phyloP scores from a whole-genome alignment of 1,139 yeast species.

The Geotrichum phurueaensis region DNA sequence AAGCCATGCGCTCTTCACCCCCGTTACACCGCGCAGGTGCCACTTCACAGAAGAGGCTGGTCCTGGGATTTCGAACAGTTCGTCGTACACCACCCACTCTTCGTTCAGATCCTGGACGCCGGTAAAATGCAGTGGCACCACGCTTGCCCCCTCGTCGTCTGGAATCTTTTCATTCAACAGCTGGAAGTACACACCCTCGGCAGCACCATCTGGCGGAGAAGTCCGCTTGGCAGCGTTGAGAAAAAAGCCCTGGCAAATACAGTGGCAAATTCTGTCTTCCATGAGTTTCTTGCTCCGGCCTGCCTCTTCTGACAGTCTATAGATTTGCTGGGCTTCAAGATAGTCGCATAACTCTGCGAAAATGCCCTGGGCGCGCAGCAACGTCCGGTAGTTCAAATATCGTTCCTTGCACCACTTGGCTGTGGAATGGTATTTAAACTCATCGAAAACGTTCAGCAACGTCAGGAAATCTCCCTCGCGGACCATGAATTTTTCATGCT shows the following conservation, averaged over 20 bases:
- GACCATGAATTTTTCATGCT: constrained; percentile 57
- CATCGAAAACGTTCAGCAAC: constrained; percentile 69
- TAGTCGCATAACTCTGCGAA: constrained; percentile 15
- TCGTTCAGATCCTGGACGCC: constrained; percentile 7
- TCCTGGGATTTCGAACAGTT: constrained; percentile 6
- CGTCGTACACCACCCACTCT: constrained; percentile 15
- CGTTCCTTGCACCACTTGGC: constrained; percentile 76
- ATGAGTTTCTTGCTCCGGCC: constrained; percentile 4
- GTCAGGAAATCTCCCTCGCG: constrained; percentile 90
- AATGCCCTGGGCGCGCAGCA: constrained; percentile 47
- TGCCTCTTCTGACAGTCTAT: background rate
- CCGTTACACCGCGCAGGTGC: constrained; percentile 14
- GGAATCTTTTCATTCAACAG: constrained; percentile 5
- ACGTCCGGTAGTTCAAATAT: constrained; percentile 65
- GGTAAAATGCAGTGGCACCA: constrained; percentile 3
- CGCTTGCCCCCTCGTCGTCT: background rate
- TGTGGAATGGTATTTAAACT: constrained; percentile 42
- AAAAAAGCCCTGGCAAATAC: constrained; percentile 20
- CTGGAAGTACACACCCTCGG: constrained; percentile 7
- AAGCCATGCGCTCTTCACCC: constrained; percentile 16
- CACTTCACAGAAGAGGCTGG: background rate
- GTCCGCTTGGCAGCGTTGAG: constrained; percentile 21
- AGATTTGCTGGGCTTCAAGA: constrained; percentile 11
- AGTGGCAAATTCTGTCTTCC: constrained; percentile 16
- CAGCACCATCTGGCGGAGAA: background rate